phyloP scores from a whole-genome alignment of 768 basidiomycete species.

The Chalciporus piperatus region DNA sequence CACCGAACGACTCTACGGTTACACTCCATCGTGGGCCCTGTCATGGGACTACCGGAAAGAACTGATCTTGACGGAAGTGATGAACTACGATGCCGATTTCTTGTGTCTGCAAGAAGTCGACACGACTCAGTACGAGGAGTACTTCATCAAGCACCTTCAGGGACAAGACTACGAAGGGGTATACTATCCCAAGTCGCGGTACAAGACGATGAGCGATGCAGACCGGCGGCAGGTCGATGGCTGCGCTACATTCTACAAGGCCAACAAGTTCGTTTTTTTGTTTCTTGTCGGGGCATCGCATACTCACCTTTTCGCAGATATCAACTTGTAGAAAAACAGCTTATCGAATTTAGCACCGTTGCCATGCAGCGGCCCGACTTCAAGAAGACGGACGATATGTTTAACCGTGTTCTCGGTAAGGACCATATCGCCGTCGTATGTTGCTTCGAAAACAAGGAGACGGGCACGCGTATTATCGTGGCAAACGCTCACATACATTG shows the following conservation, averaged over 20 bases:
- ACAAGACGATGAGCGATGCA: slow-evolving; percentile 86
- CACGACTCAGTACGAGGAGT: slow-evolving; percentile 88
- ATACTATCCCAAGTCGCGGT: slow-evolving; percentile 88
- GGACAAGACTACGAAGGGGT: slow-evolving; percentile 86
- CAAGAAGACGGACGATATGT: slow-evolving; percentile 99
- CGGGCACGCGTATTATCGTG: slow-evolving; percentile 85
- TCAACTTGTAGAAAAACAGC: slow-evolving; percentile 87
- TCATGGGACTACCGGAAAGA: slow-evolving; percentile 94
- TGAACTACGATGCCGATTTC: slow-evolving; percentile 81
- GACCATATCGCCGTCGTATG: slow-evolving; percentile 90
- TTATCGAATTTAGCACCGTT: slow-evolving; percentile 89
- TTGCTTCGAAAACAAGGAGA: slow-evolving; percentile 81
- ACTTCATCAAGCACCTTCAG: slow-evolving; percentile 71
- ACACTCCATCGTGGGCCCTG: slow-evolving; percentile 95
- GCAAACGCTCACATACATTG: slow-evolving; percentile 92
- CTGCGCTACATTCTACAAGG: slow-evolving; percentile 94
- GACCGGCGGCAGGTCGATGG: slow-evolving; percentile 92
- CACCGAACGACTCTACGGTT: slow-evolving; percentile 86
- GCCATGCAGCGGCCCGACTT: slow-evolving; percentile 93
- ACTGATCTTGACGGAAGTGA: slow-evolving; percentile 80
- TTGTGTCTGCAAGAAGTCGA: slow-evolving; percentile 96
- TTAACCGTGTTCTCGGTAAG: slow-evolving; percentile 94
- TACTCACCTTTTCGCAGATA: slow-evolving; percentile 51
- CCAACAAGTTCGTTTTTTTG: slow-evolving; percentile 62
- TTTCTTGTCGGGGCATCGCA: neutral